Evolutionary conservation across 2,329 filamentous ascomycete genomes (phyloP).

Genomic region (Aureobasidium namibiae): DNA sequence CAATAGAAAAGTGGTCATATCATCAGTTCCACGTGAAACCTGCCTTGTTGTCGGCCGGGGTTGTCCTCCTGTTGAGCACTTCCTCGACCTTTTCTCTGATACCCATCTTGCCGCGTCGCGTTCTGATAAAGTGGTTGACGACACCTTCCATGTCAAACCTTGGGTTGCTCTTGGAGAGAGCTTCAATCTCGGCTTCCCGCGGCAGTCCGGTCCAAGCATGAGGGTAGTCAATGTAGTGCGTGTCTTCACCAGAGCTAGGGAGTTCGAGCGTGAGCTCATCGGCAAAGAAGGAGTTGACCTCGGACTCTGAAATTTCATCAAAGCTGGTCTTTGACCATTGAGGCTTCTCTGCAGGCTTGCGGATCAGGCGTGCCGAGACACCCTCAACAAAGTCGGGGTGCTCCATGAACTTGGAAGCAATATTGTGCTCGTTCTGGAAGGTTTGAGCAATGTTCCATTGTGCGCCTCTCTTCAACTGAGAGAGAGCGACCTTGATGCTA

Average conservation of each 20-base stretch:
- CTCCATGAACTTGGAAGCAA: constrained; percentile 81
- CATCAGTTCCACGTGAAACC: constrained; percentile 4
- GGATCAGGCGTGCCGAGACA: constrained; percentile 71
- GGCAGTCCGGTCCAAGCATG: constrained; percentile 64
- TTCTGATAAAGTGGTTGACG: constrained; percentile 31
- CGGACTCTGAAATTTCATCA: constrained; percentile 51
- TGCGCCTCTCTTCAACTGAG: constrained; percentile 69
- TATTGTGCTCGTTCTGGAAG: constrained; percentile 77
- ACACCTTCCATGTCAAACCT: constrained; percentile 30
- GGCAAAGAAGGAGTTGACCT: constrained; percentile 63
- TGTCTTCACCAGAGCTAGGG: constrained; percentile 39
- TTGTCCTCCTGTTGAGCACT: constrained; percentile 44
- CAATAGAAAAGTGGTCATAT: background rate
- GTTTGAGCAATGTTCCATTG: constrained; percentile 76
- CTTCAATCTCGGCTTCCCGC: constrained; percentile 54
- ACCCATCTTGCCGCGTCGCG: constrained; percentile 38
- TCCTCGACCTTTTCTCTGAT: constrained; percentile 53
- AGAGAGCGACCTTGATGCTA: constrained; percentile 72
- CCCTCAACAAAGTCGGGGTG: constrained; percentile 88
- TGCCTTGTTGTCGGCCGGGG: background rate
- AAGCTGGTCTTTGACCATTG: constrained; percentile 70
- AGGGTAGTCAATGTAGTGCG: constrained; percentile 66
- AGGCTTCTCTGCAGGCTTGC: constrained; percentile 57
- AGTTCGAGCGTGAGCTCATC: constrained; percentile 49
- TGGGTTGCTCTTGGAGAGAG: constrained; percentile 28